Base-by-base conservation (phyloP, 306 rosid genomes). In the Castanopsis chinensis region DNA sequence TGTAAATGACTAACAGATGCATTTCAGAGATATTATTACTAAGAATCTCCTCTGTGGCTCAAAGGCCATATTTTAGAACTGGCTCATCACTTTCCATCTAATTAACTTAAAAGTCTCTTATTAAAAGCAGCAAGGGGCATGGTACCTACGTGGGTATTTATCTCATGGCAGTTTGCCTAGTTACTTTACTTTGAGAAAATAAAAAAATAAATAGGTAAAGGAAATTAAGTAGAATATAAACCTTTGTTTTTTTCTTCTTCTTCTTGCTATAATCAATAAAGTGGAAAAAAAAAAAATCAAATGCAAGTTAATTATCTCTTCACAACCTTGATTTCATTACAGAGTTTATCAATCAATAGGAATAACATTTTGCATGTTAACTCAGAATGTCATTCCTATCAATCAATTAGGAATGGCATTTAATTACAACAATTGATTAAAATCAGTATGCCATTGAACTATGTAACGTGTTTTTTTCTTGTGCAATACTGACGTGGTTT, bases 401-500 rank as follows among this genome's bases (percentile, higher is more conserved):
- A 41, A 41, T 41, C 45, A 41, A 41, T 0, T 8, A 41, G 45
- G 45, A 41, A 41, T 41, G 45, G 45, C 45, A n/a, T 43, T 59
- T 41, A 27, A 27, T 57, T 28, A 12, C 10, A 10, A 17, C 5
- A 14, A 54, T 43, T 55, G 55, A 10, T 54, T 33, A n/a, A 21
- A 14, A 20, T 19, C 43, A 27, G 70, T 32, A 41, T 56, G 58
- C 51, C 4, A 23, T 77, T 71, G 73, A 64, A 45, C 52, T 57
- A 11, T 9, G 60, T 75, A 67, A 64, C 55, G 53, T 69, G 18
- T 8, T 1, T 23, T 65, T 32, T 81, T 57, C 76, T 83, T 83
- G 23, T 68, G 21, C 75, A 19, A 69, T 79, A 33, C 41, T 80
- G 5, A 71, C 55, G 23, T 60, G 59, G 56, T n/a, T 78, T 79